Evolutionary conservation across 306 rosid genomes (phyloP).

Genomic region (Pyrus bretschneideri): DNA sequence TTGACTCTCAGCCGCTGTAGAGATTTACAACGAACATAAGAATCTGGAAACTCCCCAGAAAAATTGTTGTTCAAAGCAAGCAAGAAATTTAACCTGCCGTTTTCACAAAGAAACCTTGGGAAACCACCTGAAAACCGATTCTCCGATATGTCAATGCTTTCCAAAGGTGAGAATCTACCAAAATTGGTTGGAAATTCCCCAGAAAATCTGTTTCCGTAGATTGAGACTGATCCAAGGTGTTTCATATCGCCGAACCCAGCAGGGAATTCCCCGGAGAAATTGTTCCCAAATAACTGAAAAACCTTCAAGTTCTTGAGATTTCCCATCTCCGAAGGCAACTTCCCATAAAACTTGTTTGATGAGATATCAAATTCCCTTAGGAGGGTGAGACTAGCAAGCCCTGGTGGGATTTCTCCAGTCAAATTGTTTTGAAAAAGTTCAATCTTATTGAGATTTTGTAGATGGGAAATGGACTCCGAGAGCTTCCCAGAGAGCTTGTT

Average conservation of each 20-base stretch:
- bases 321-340: slow-evolving; percentile 61
- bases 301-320: slow-evolving; percentile 59
- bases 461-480: slow-evolving; percentile 65
- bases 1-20: slow-evolving; percentile 67
- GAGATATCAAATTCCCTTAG: slow-evolving; percentile 79
- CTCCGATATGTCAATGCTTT: slow-evolving; percentile 90
- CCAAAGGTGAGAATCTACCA: slow-evolving; percentile 60
- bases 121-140: slow-evolving; percentile 80
- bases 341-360: slow-evolving; percentile 48
- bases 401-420: slow-evolving; percentile 67
- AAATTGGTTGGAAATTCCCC: slow-evolving; percentile 61
- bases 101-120: slow-evolving; percentile 78
- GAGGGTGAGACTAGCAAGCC: slow-evolving; percentile 57
- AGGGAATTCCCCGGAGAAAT: slow-evolving; percentile 74
- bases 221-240: slow-evolving; percentile 56
- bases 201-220: slow-evolving; percentile 62
- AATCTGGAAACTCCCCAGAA: slow-evolving; percentile 63
- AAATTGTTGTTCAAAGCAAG: slow-evolving; percentile 82
- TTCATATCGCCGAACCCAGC: slow-evolving; percentile 77
- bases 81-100: slow-evolving; percentile 44
- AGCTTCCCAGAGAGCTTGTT: slow-evolving; percentile 69
- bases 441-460: slow-evolving; percentile 53
- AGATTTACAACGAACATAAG: slow-evolving; percentile 66
- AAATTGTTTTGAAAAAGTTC: slow-evolving; percentile 62
- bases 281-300: slow-evolving; percentile 69